A percentile compares a stretch with the other conserved stretches of the same genome.
phyloP scores from a whole-genome alignment of 495 filamentous ascomycete genomes.

The Aspergillus olivimuriae region DNA sequence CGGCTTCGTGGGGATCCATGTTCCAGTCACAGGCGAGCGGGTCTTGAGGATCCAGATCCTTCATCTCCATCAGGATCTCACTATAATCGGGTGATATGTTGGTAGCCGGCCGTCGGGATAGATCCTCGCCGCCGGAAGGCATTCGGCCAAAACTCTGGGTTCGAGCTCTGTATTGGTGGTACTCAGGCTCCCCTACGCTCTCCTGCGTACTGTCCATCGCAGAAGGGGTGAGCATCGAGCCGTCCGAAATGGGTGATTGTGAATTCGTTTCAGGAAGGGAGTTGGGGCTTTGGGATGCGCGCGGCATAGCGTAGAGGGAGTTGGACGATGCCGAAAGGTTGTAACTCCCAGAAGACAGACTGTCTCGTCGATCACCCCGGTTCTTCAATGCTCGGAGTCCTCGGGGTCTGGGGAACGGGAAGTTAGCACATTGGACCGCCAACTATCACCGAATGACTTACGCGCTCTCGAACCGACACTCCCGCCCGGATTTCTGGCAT shows the following conservation, averaged over 20 bases:
- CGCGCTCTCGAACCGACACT: constrained; percentile 84
- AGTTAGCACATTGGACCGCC: constrained; percentile 4
- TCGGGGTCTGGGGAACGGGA: constrained; percentile 28
- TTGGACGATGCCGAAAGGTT: constrained; percentile 26
- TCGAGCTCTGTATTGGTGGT: constrained; percentile 14
- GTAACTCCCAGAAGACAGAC: constrained; percentile 10
- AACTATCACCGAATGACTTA: constrained; percentile 43
- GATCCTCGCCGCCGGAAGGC: constrained; percentile 13
- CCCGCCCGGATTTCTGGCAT: constrained; percentile 80
- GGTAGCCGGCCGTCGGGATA: constrained; percentile 4
- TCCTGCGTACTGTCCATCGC: constrained; percentile 23
- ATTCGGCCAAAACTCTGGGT: constrained; percentile 12
- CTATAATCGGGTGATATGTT: constrained; percentile 22
- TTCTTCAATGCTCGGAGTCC: constrained; percentile 28
- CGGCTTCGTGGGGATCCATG: constrained; percentile 53
- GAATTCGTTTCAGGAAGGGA: constrained; percentile 31
- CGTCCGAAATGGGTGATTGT: constrained; percentile 33
- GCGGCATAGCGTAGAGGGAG: constrained; percentile 27
- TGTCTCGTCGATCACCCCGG: constrained; percentile 21
- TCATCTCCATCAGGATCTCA: constrained; percentile 30
- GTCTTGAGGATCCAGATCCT: constrained; percentile 30
- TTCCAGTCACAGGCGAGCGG: constrained; percentile 53
- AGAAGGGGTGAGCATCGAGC: constrained; percentile 23
- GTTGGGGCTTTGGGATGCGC: constrained; percentile 30
- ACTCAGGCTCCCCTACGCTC: constrained; percentile 21